These are phyloP conservation scores for Rhizopogon vinicolor DNA, from an alignment of 768 basidiomycete genomes.

Conservation along the genomic window DNA sequence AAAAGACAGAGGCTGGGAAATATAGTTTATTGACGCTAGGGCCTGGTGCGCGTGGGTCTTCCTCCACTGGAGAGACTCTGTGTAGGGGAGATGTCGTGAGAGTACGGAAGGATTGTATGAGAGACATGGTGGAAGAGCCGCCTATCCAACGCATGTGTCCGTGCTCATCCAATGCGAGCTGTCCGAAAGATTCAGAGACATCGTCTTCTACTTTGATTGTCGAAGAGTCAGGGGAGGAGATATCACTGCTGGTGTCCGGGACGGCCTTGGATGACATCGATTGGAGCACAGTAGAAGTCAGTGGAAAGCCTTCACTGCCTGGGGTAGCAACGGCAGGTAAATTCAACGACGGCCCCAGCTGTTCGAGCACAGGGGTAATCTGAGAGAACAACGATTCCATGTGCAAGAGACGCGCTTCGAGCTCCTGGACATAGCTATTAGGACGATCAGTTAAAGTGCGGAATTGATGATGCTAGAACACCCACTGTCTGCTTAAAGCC, in stretches of 20 bases:
- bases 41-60: slow-evolving; percentile 74
- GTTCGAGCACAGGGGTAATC: slow-evolving; percentile 74
- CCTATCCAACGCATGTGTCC: slow-evolving; percentile 92
- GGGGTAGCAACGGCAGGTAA: slow-evolving; percentile 32
- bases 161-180: slow-evolving; percentile 84
- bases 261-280: slow-evolving; percentile 34
- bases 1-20: slow-evolving; percentile 84
- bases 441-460: slow-evolving; percentile 14
- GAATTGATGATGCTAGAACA: slow-evolving; percentile 8
- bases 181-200: slow-evolving; percentile 80
- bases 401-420: slow-evolving; percentile 80
- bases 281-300: slow-evolving; percentile 25
- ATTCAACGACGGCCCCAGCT: slow-evolving; percentile 54
- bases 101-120: slow-evolving; percentile 83
- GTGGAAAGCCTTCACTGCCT: slow-evolving; percentile 14
- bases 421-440: slow-evolving; percentile 83
- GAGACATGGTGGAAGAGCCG: slow-evolving; percentile 87
- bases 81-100: slow-evolving; percentile 69
- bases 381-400: slow-evolving; percentile 87
- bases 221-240: slow-evolving; percentile 28
- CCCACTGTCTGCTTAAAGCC: slow-evolving; percentile 85
- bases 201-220: slow-evolving; percentile 52
- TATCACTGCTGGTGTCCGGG: slow-evolving; percentile 28
- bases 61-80: slow-evolving; percentile 80
- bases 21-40: slow-evolving; percentile 82